Evolutionary conservation across 306 rosid species (phyloP).

Genomic region (Gleditsia sinensis): DNA sequence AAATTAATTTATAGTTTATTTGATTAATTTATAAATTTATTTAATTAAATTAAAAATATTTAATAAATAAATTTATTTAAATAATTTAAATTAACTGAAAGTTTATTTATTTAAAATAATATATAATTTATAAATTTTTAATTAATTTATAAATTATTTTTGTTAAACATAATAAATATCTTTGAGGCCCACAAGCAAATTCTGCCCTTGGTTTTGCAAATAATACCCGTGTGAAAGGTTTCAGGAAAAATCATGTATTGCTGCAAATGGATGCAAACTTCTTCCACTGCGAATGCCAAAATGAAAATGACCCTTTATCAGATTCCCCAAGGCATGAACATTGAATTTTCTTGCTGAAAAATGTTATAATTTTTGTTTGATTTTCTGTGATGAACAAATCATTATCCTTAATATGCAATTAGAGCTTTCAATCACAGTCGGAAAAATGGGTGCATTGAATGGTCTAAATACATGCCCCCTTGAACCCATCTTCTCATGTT

Average conservation of each 20-base stretch:
- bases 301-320: slow-evolving; percentile 39
- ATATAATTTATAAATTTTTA: too few relatives aligned
- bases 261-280: slow-evolving; percentile 34
- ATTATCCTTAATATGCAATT: slow-evolving; percentile 29
- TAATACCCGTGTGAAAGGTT: slow-evolving; percentile 51
- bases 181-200: background rate
- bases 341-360: slow-evolving; percentile 32
- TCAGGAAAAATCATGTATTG: slow-evolving; percentile 30
- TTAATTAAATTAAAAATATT: too few relatives aligned
- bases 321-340: slow-evolving; percentile 2
- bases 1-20: too few relatives aligned
- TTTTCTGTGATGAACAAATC: slow-evolving; percentile 16
- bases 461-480: slow-evolving; percentile 73
- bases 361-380: background rate
- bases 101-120: too few relatives aligned
- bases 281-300: slow-evolving; percentile 27
- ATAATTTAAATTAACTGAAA: too few relatives aligned
- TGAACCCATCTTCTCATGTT: slow-evolving; percentile 24
- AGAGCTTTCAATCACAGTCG: slow-evolving; percentile 33
- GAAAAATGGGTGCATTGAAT: slow-evolving; percentile 56
- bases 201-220: background rate
- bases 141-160: too few relatives aligned
- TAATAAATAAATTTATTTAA: too few relatives aligned
- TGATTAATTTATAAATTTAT: too few relatives aligned
- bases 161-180: too few relatives aligned